Base-by-base conservation (phyloP, 306 rosid genomes). In the Quercus mongolica region DNA sequence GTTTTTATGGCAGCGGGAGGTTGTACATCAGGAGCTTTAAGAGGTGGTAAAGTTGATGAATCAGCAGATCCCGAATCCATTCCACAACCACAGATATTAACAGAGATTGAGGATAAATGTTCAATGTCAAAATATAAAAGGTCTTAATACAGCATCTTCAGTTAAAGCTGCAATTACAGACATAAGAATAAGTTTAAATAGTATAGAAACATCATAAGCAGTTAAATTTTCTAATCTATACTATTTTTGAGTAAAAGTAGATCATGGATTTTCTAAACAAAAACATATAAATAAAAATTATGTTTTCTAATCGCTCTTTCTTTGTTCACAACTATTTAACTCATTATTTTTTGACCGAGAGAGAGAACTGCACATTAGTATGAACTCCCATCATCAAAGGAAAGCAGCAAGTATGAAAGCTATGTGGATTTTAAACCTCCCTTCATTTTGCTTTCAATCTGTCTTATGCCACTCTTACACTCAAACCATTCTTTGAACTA, bases 61-160 rank as follows among this genome's bases (percentile, higher is more conserved):
- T 86, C 91, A 38, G 83, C 75, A 68, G 94, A 56, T 78, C 76
- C 90, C 26, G 92, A 79, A 82, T 95, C 97, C 99, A 95, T 95
- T 83, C 69, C 74, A 77, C 80, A 49, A 21, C 31, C 67, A 74
- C 75, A 59, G 71, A 73, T 64, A n/a, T 74, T 74, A 54, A 38
- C 56, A 58, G 76, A 78, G 69, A 81, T 72, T 77, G 77, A 74
- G 59, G 82, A 71, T 31, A 82, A 59, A 74, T 71, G 85, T 38
- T 71, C 77, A 76, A 81, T 73, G 51, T 80, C 80, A 54, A 56
- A 76, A 82, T 86, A 83, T 82, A 71, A 7, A 59, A 82, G 61
- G 31, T 63, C 18, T 74, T 80, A 67, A 81, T 64, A 80, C 71
- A 63, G 86, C 82, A 68, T 69, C 72, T 83, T 74, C 67, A 58